These are phyloP conservation scores for Nemania bipapillata DNA, from an alignment of 2,329 filamentous ascomycete species.

Conservation along the genomic window DNA sequence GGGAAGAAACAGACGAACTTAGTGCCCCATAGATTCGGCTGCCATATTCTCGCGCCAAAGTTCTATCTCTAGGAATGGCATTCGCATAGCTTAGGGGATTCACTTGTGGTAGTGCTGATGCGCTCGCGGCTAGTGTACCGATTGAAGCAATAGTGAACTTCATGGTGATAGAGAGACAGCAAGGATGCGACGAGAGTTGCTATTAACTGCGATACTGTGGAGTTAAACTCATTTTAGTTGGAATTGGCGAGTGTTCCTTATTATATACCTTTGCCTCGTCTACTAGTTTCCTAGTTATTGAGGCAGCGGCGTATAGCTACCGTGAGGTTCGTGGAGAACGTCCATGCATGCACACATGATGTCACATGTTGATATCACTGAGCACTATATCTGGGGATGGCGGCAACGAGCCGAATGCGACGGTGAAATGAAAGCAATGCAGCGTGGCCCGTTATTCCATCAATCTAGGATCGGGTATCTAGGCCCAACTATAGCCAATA, in stretches of 20 bases:
- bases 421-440: neutral
- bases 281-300: neutral
- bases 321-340: neutral
- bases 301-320: neutral
- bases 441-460: constrained; percentile 2
- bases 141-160: constrained; percentile 28
- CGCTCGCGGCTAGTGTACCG: constrained; percentile 2
- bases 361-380: constrained; percentile 19
- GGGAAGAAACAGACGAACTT: neutral
- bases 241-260: neutral
- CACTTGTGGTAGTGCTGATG: constrained; percentile 22
- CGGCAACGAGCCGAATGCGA: constrained; percentile 2
- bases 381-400: constrained; percentile 8
- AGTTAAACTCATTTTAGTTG: neutral
- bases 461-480: constrained; percentile 11
- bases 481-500: constrained; percentile 7
- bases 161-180: constrained; percentile 19
- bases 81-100: neutral
- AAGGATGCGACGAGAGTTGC: neutral
- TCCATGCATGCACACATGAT: constrained; percentile 9
- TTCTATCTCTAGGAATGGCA: neutral
- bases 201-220: neutral
- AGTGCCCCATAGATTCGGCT: neutral
- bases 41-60: neutral
- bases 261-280: neutral